Base-by-base conservation (phyloP, 2,329 filamentous ascomycete genomes). In the Claviceps lovelessii region DNA sequence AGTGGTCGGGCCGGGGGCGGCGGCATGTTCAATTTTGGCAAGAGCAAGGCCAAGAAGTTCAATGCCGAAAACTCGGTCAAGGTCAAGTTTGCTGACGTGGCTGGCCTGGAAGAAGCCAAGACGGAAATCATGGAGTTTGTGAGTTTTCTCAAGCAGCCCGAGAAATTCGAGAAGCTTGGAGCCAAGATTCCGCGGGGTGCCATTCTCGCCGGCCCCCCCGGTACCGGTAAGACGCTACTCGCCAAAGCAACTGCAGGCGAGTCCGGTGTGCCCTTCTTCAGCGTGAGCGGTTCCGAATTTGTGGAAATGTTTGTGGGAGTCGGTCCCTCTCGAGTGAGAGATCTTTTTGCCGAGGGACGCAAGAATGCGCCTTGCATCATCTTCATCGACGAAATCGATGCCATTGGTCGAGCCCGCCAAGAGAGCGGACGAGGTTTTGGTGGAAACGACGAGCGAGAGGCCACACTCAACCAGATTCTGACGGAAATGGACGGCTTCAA, bases 271-370 rank as follows among this genome's bases (percentile, higher is more conserved):
- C 93, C 93, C 0, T 98, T 98, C 78, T 98, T 90, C 79, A 95
- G 88, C 65, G 93, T 98, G 63, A 96, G 90, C 69, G 93, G 93
- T 67, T 98, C 93, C 51, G 93, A 98, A 69, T 98, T 98, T 67
- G 91, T 98, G 37, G 93, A 98, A 73, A 98, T 98, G 91, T 98
- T 98, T 67, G 93, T 98, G 52, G 93, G 93, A 81, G 93, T 98
- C 57, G 93, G 93, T 70, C 88, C 93, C 23, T 97, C 91, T 35
- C 83, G 93, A 71, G 93, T 98, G 52, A 84, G 93, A 63, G 93
- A 98, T 70, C 75, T 98, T 53, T 98, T 98, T 65, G 84, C 89
- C 55, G 95, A 88, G 62, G 93, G 93, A 19, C 83, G 93, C 56
- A 97, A 97, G 76, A 95, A 88, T 71, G 88, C 93, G 0, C 93